phyloP scores from a whole-genome alignment of 2,329 filamentous ascomycete species.

The Beauveria asiatica region DNA sequence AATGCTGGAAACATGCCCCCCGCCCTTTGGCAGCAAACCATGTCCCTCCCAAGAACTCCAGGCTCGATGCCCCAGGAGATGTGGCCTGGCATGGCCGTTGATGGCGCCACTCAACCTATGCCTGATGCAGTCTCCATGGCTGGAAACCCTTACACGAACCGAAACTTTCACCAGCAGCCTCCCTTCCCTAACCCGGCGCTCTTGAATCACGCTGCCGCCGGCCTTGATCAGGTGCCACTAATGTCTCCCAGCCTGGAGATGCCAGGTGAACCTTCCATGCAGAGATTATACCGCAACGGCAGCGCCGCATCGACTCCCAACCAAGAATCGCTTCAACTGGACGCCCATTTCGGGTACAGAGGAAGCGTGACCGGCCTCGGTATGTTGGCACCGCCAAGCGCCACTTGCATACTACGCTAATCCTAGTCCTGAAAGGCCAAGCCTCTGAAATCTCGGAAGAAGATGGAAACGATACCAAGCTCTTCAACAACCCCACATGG shows the following conservation, averaged over 20 bases:
- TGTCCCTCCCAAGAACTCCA: conserved; percentile 1
- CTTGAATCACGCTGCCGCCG: neutral
- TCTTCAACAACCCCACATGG: conserved; percentile 7
- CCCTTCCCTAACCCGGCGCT: conserved; percentile 6
- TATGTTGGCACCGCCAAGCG: neutral
- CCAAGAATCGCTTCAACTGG: conserved; percentile 5
- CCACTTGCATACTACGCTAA: neutral
- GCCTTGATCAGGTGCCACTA: conserved; percentile 4
- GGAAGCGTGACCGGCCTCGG: conserved; percentile 1
- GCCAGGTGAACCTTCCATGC: neutral
- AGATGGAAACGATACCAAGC: conserved; percentile 7
- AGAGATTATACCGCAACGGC: conserved; percentile 5
- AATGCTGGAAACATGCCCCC: conserved; percentile 3
- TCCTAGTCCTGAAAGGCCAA: neutral
- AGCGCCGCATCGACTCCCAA: conserved; percentile 7
- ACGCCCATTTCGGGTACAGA: conserved; percentile 8
- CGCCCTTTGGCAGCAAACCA: conserved; percentile 5
- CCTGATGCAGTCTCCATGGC: neutral
- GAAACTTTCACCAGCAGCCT: conserved; percentile 2
- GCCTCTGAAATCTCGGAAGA: conserved; percentile 9
- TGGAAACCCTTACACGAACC: conserved; percentile 1
- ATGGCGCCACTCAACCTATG: neutral
- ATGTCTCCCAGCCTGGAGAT: conserved; percentile 6
- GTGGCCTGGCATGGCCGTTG: conserved; percentile 7
- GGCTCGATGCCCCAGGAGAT: conserved; percentile 8